phyloP scores from a whole-genome alignment of 768 basidiomycete genomes.

The Trametes meyenii region DNA sequence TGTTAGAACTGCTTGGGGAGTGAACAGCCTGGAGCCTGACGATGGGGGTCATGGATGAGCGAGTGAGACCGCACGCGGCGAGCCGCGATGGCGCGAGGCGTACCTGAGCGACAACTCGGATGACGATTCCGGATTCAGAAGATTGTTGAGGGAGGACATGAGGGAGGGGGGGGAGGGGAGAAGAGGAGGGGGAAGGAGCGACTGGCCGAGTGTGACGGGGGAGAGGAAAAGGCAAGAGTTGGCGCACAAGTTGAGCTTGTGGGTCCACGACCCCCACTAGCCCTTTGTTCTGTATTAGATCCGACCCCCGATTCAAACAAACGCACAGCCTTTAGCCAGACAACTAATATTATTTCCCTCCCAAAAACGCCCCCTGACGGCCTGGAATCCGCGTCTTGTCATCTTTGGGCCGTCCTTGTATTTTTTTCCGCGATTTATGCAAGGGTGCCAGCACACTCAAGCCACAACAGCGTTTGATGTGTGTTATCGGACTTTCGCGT shows the following conservation, averaged over 20 bases:
- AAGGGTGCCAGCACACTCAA: slow-evolving; percentile 19
- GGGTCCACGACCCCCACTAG: slow-evolving; percentile 30
- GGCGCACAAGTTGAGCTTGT: slow-evolving; percentile 31
- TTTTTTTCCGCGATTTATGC: slow-evolving; percentile 14
- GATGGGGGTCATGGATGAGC: neutral
- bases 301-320: slow-evolving; percentile 27
- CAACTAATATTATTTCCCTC: slow-evolving; percentile 2
- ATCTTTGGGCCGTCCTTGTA: slow-evolving; percentile 2
- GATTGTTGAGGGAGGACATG: slow-evolving; percentile 34
- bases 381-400: slow-evolving; percentile 5
- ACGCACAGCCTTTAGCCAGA: slow-evolving; percentile 21
- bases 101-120: slow-evolving; percentile 30
- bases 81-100: slow-evolving; percentile 4
- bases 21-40: slow-evolving; percentile 20
- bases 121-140: slow-evolving; percentile 33
- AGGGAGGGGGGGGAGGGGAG: slow-evolving; percentile 15
- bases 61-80: slow-evolving; percentile 12
- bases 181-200: slow-evolving; percentile 19
- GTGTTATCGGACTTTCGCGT: slow-evolving; percentile 24
- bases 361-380: slow-evolving; percentile 6
- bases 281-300: slow-evolving; percentile 31
- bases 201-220: slow-evolving; percentile 21
- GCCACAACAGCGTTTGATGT: slow-evolving; percentile 27
- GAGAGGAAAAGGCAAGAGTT: slow-evolving; percentile 31
- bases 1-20: slow-evolving; percentile 25